These are phyloP conservation scores for Fusarium buharicum DNA, from an alignment of 2,329 filamentous ascomycete genomes.

Conservation along the genomic window DNA sequence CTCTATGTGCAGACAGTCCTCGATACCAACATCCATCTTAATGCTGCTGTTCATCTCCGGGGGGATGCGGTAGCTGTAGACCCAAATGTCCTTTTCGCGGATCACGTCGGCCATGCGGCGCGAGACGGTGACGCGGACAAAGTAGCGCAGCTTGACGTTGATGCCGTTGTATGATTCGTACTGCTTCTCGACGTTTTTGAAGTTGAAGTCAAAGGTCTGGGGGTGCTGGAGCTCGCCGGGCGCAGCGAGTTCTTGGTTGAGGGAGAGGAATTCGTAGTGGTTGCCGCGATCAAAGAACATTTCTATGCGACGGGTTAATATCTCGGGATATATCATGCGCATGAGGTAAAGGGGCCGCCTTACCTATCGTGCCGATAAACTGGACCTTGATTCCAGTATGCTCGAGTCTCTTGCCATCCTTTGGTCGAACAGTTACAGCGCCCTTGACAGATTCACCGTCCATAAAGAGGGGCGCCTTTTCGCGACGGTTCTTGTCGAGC, in stretches of 20 bases:
- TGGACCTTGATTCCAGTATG: slow-evolving; percentile 99
- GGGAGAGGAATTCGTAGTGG: slow-evolving; percentile 98
- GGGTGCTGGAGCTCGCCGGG: slow-evolving; percentile 98
- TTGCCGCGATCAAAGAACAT: slow-evolving; percentile 99
- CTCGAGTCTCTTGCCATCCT: slow-evolving; percentile 97
- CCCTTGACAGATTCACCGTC: slow-evolving; percentile 99
- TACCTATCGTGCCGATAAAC: slow-evolving; percentile 98
- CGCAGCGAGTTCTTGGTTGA: slow-evolving; percentile 95
- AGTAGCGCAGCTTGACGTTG: slow-evolving; percentile 99
- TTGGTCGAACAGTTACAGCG: slow-evolving; percentile 91
- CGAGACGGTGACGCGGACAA: slow-evolving; percentile 95
- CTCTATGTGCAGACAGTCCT: slow-evolving; percentile 98
- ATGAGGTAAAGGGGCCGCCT: slow-evolving; percentile 35
- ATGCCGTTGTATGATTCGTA: slow-evolving; percentile 99
- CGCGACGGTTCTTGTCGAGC: slow-evolving; percentile 96
- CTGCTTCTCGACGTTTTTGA: slow-evolving; percentile 99
- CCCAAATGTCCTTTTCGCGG: slow-evolving; percentile 99
- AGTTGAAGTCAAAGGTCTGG: slow-evolving; percentile 99
- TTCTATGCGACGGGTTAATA: slow-evolving; percentile 64
- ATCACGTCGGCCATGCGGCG: slow-evolving; percentile 98
- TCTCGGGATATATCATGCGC: not conserved
- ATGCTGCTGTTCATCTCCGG: slow-evolving; percentile 98
- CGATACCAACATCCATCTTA: slow-evolving; percentile 99
- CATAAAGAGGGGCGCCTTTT: slow-evolving; percentile 97
- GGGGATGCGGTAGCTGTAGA: slow-evolving; percentile 97